phyloP scores from a whole-genome alignment of 495 filamentous ascomycete genomes.

The Thermothielavioides terrestris region DNA sequence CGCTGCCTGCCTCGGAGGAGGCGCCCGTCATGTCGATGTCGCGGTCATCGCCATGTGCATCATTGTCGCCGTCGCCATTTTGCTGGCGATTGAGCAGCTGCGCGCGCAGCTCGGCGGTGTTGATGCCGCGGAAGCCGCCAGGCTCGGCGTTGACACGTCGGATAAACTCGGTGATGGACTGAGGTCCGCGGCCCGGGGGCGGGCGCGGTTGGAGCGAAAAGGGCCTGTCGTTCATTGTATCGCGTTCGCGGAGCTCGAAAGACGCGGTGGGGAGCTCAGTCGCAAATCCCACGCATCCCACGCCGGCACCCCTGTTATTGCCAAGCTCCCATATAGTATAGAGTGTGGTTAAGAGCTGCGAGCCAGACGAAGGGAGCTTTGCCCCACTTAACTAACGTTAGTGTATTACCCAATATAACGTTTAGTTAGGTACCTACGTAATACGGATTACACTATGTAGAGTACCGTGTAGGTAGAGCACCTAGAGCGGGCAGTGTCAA shows the following conservation, averaged over 20 bases:
- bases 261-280: background rate
- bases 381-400: too few species aligned
- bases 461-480: too few species aligned
- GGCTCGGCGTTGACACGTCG: slow-evolving; percentile 63
- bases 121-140: slow-evolving; percentile 64
- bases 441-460: too few species aligned
- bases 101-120: slow-evolving; percentile 51
- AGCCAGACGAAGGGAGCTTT: too few species aligned
- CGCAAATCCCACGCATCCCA: background rate
- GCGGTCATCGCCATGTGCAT: slow-evolving; percentile 7
- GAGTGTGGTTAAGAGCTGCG: too few species aligned
- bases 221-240: slow-evolving; percentile 36
- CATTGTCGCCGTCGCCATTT: slow-evolving; percentile 19
- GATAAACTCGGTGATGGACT: slow-evolving; percentile 61
- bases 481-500: too few species aligned
- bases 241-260: background rate
- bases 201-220: slow-evolving; percentile 60
- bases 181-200: slow-evolving; percentile 44
- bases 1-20: slow-evolving; percentile 28
- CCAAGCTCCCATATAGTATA: too few species aligned
- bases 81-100: slow-evolving; percentile 48
- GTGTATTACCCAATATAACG: too few species aligned
- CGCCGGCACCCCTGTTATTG: background rate
- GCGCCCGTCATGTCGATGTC: slow-evolving; percentile 23
- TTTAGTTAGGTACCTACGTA: too few species aligned